Evolutionary conservation across 1,284 basidiomycete species (phyloP), one percentile per base, ranked within the genome.

Genomic region (Caloboletus firmus): DNA sequence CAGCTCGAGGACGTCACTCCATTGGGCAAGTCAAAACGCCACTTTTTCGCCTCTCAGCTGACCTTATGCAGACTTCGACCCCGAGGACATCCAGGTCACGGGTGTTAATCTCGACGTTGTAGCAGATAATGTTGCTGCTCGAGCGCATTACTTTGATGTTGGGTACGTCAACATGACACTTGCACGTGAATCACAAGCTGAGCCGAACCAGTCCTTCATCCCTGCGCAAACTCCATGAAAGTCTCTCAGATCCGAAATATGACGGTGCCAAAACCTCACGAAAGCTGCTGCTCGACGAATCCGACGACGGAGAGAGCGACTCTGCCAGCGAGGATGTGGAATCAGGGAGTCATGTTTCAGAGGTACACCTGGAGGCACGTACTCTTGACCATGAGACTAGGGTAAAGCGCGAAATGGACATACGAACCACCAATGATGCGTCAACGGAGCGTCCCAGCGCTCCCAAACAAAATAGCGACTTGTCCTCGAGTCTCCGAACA

Each of bases 61-160:
- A 53, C 42, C 51, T 28, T 42, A 51, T 49, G 30, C 54, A 91
- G 91, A 93, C 64, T 76, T 86, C 64, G 92, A 95, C 70, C 88
- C 87, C 10, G 93, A 95, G 67, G 83, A 87, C 60, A 71, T 81
- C 26, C 78, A 73, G 64, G 54, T 54, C 58, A 69, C 62, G 31
- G 68, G 65, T 46, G 69, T 63, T 13, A 60, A 69, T 54, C 32
- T n/a, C 13, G 66, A 70, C 48, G 61, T 47, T 12, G 55, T 56
- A 28, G 51, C 51, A 44, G 59, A 62, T 48, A 64, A 71, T 32
- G 60, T 61, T 32, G 79, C 76, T 24, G 81, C 79, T 0, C 78
- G 86, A 61, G 85, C 85, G 60, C 93, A 95, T 70, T 95, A 95
- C 69, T 64, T 92, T 40, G 83, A 90, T 64, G 90, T 94, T 43